A percentile compares a stretch with the other conserved stretches of the same genome.
These are phyloP conservation scores for Cladosporium sp. DNA, from an alignment of 2,329 filamentous ascomycete genomes.

Conservation along the genomic window DNA sequence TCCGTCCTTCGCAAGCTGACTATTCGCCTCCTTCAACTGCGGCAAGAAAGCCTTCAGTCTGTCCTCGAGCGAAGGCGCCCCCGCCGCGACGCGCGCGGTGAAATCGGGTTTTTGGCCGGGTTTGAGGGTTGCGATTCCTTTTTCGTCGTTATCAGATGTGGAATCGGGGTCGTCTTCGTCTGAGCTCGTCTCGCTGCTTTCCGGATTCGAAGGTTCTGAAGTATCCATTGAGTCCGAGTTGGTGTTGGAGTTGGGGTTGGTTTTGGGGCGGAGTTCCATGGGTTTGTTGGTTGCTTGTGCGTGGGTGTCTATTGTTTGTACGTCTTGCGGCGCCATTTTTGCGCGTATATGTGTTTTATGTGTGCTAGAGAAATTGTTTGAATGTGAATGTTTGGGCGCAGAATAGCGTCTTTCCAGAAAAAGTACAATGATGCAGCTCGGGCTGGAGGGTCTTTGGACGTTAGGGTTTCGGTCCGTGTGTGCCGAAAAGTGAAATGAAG, in stretches of 20 bases:
- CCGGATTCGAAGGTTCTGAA: neutral
- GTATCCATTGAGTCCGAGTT: no score
- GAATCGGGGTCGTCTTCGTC: neutral
- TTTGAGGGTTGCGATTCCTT: constrained; percentile 9
- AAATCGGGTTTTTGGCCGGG: constrained; percentile 6
- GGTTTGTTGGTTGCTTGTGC: no score
- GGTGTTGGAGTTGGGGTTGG: no score
- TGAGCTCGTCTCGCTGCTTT: neutral
- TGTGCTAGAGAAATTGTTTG: no score
- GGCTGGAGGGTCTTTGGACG: neutral
- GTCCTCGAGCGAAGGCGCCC: constrained; percentile 17
- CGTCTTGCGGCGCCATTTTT: no score
- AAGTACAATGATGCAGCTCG: neutral
- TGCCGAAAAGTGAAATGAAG: neutral
- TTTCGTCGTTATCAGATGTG: neutral
- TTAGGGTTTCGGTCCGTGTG: neutral
- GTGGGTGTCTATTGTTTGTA: no score
- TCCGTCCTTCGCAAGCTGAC: constrained; percentile 22
- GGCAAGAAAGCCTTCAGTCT: constrained; percentile 30
- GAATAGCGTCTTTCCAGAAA: neutral
- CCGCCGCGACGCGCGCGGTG: neutral
- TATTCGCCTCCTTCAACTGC: constrained; percentile 29
- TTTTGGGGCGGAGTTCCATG: no score
- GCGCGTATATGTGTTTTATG: no score
- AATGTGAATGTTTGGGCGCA: no score